Evolutionary conservation across 1,284 basidiomycete genomes (phyloP), one percentile per base, ranked within the genome.

Genomic region (Apiotrichum veenhuisii): DNA sequence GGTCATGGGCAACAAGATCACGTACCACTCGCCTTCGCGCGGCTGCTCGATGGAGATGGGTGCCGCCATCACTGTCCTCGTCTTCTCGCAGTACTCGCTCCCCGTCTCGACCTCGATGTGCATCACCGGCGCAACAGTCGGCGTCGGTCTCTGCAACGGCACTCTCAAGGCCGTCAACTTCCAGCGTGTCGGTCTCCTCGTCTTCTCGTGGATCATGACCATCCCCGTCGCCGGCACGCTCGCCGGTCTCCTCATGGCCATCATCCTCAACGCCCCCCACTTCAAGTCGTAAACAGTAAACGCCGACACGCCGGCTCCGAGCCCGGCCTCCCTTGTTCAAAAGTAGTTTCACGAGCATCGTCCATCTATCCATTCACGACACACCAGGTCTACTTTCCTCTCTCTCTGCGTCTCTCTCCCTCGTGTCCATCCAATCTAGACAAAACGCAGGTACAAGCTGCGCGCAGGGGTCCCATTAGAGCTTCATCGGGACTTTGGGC

Each of bases 1-100:
- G 62, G 76, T 78, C 42, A 74, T 80, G 68, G 78, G 78, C 25
- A 79, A 78, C 73, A 76, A 75, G 59, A 73, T 80, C 66, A 80
- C 79, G 17, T 75, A 78, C 50, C 73, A 77, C 63, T 78, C 77
- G 3, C 79, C 79, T 5, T 77, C 73, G 9, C 75, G 79, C 52
- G 79, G 79, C 15, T 76, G 71, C 57, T 75, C 75, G 3, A 80
- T 80, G 79, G 79, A 80, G 63, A 72, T 80, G 58, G 78, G 75
- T 26, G 77, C 78, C 9, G 75, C 78, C 25, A 64, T 78, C 52
- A 77, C 77, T 40, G 75, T 79, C 62, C 72, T 79, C 47, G 67
- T 79, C 57, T 78, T 78, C 54, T 78, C 77, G 25, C 78, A 78
- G 55, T 77, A 65, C 65, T 67, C 71, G 30, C 66, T 77, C n/a